A percentile compares a stretch with the other conserved stretches of the same genome.
Conservation (phyloP, 1,139 yeast species). For the Diutina mesorugosa region DNA sequence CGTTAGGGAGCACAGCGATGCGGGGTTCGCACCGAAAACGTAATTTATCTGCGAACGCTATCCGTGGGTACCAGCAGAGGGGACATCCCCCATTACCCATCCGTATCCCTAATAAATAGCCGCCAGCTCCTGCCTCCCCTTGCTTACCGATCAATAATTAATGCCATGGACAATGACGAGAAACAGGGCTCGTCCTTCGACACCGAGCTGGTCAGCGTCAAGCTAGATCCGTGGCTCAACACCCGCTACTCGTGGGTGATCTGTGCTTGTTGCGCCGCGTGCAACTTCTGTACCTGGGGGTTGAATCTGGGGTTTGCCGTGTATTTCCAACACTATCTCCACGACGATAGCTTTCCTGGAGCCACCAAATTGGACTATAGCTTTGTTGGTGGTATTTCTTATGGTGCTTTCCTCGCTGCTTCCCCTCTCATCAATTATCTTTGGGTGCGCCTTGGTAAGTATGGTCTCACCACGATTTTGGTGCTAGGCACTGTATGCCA, state of each 20-base stretch:
- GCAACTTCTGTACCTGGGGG: slow-evolving; percentile 39
- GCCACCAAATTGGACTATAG: slow-evolving; percentile 29
- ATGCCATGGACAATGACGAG: neutral
- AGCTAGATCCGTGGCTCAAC: neutral
- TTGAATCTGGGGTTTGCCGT: slow-evolving; percentile 42
- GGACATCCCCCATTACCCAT: too few species aligned
- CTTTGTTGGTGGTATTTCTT: slow-evolving; percentile 28
- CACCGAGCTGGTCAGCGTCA: neutral
- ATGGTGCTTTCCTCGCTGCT: slow-evolving; percentile 22
- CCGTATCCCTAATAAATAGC: too few species aligned
- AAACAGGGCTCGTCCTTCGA: neutral
- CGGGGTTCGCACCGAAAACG: neutral
- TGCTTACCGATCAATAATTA: too few species aligned
- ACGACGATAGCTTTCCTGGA: slow-evolving; percentile 20
- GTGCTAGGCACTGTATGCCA: slow-evolving; percentile 32
- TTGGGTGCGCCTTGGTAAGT: slow-evolving; percentile 14
- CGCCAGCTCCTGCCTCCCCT: too few species aligned
- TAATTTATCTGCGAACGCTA: neutral
- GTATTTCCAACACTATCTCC: slow-evolving; percentile 31
- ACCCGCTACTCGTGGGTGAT: neutral
- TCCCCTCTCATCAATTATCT: slow-evolving; percentile 27
- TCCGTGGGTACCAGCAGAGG: neutral
- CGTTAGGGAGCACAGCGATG: neutral
- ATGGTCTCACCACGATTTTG: slow-evolving; percentile 27
- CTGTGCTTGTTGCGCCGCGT: slow-evolving; percentile 6